Evolutionary conservation across 1,284 basidiomycete genomes (phyloP).

Genomic region (Boletus sp.): DNA sequence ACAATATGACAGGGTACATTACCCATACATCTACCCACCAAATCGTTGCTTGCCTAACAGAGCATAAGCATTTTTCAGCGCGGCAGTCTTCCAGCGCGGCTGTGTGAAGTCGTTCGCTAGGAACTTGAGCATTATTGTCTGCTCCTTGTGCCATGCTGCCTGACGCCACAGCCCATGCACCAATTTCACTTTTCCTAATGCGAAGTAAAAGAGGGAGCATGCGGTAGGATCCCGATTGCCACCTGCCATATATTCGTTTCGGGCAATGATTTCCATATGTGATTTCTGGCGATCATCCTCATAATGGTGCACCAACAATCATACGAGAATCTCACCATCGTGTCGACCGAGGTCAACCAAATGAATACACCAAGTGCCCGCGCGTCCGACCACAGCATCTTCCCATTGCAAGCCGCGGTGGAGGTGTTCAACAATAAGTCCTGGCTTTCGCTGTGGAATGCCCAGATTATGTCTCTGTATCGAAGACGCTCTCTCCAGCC

Average conservation of each 20-base stretch:
- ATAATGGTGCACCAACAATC: neutral
- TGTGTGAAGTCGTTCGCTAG: constrained; percentile 87
- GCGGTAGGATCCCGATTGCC: constrained; percentile 85
- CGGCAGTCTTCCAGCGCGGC: constrained; percentile 88
- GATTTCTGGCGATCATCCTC: constrained; percentile 49
- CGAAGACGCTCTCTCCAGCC: constrained; percentile 70
- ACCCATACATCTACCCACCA: constrained; percentile 48
- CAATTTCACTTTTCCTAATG: constrained; percentile 87
- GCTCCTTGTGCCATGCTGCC: constrained; percentile 92
- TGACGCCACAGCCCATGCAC: constrained; percentile 96
- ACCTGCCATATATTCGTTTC: constrained; percentile 87
- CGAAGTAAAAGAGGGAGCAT: constrained; percentile 94
- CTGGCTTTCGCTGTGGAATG: constrained; percentile 91
- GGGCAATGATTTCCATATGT: constrained; percentile 87
- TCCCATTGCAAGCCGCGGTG: constrained; percentile 69
- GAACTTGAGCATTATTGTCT: constrained; percentile 89
- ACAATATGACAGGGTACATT: neutral
- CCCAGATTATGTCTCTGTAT: constrained; percentile 94
- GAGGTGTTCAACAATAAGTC: constrained; percentile 76
- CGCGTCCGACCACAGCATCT: constrained; percentile 88
- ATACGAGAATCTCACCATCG: constrained; percentile 56
- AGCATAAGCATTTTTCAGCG: constrained; percentile 96
- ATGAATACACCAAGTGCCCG: constrained; percentile 82
- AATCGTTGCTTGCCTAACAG: constrained; percentile 91
- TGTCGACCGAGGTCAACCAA: constrained; percentile 80